These are phyloP conservation scores for Ganoderma sinense DNA, from an alignment of 1,284 basidiomycete species.

Conservation along the genomic window DNA sequence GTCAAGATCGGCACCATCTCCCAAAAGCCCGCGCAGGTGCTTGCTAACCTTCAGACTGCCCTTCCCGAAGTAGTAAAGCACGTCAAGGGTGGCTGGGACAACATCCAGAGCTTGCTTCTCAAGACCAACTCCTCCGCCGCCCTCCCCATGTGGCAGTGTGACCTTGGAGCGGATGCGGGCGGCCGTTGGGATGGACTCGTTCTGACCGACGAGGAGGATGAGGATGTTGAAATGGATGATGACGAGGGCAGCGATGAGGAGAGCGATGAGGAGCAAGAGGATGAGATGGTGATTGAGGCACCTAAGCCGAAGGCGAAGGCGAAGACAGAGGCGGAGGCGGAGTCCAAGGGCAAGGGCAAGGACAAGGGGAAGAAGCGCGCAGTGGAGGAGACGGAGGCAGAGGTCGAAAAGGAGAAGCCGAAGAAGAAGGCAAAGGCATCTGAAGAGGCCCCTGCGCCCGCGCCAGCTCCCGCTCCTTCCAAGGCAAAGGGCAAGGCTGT, in stretches of 20 bases:
- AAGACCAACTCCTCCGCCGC: slow-evolving; percentile 90
- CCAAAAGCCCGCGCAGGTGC: slow-evolving; percentile 76
- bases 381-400: slow-evolving; percentile 43
- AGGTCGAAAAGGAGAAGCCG: slow-evolving; percentile 39
- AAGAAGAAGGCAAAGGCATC: slow-evolving; percentile 45
- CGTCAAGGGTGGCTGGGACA: slow-evolving; percentile 89
- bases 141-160: slow-evolving; percentile 90
- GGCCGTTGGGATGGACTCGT: slow-evolving; percentile 69
- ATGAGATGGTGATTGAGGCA: slow-evolving; percentile 24
- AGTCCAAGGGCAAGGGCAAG: slow-evolving; percentile 19
- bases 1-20: slow-evolving; percentile 86
- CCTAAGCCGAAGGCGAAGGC: slow-evolving; percentile 15
- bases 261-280: slow-evolving; percentile 20
- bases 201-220: slow-evolving; percentile 36
- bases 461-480: not conserved
- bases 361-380: slow-evolving; percentile 51
- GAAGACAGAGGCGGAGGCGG: slow-evolving; percentile 1
- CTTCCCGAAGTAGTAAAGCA: slow-evolving; percentile 80
- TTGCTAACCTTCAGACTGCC: slow-evolving; percentile 83
- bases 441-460: not conserved
- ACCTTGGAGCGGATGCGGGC: slow-evolving; percentile 66
- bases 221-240: slow-evolving; percentile 40
- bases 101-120: slow-evolving; percentile 90
- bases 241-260: slow-evolving; percentile 40
- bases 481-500: slow-evolving; percentile 31